Conservation (phyloP, 176 grass and related monocot genomes). For the Oryza officinalis region DNA sequence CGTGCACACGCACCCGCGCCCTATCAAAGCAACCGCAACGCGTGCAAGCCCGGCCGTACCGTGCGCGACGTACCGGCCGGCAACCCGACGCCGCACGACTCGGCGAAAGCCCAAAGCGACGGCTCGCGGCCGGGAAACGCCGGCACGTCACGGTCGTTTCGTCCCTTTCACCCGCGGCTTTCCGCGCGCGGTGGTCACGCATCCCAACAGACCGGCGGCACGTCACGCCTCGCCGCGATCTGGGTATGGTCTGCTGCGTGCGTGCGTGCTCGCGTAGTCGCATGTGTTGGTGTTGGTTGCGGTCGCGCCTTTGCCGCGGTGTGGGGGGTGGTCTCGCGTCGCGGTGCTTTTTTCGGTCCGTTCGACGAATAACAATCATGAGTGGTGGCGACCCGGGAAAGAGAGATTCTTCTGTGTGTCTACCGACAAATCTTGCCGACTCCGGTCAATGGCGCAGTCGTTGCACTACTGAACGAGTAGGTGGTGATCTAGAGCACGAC, state of each 20-base stretch:
- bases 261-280: constrained; percentile 18
- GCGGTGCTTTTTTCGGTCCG: neutral
- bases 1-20: neutral
- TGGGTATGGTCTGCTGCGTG: neutral
- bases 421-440: constrained; percentile 47
- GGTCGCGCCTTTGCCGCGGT: constrained; percentile 8
- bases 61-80: neutral
- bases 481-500: neutral
- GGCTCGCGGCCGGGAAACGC: no score
- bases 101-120: neutral
- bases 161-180: neutral
- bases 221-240: neutral
- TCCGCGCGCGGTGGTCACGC: no score
- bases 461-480: neutral
- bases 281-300: constrained; percentile 15
- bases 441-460: neutral
- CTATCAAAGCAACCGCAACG: no score
- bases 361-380: constrained; percentile 33
- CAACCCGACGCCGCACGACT: neutral
- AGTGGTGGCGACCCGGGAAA: constrained; percentile 1
- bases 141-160: no score
- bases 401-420: neutral
- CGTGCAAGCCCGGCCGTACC: neutral
- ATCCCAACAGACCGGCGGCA: no score
- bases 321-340: neutral